These are phyloP conservation scores for Diplodia mutila DNA, from an alignment of 2,329 filamentous ascomycete genomes.

Conservation along the genomic window DNA sequence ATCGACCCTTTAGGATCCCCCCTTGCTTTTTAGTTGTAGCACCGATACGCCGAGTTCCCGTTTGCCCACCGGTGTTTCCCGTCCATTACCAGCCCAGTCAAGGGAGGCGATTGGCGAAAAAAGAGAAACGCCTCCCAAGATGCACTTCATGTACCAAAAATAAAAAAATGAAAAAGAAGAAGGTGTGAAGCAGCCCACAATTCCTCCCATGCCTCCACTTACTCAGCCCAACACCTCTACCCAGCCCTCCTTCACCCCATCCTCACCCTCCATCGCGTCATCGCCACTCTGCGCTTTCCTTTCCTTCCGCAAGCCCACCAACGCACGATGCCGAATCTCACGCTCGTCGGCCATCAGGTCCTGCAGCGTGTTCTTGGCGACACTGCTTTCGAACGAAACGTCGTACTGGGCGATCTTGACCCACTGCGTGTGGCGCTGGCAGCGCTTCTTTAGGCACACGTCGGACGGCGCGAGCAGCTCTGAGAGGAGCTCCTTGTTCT, in stretches of 20 bases:
- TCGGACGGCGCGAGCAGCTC: slow-evolving; percentile 4
- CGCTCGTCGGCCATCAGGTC: slow-evolving; percentile 52
- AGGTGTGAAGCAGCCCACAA: neutral
- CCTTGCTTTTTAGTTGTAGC: neutral
- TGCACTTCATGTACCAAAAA: neutral
- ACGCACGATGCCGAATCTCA: slow-evolving; percentile 49
- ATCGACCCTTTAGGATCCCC: neutral
- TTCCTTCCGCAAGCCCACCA: slow-evolving; percentile 44
- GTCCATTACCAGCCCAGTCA: neutral
- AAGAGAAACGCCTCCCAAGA: neutral
- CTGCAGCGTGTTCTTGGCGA: slow-evolving; percentile 51
- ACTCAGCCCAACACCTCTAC: slow-evolving; percentile 18
- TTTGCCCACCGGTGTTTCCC: neutral
- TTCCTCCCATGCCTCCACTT: neutral
- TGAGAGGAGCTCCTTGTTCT: slow-evolving; percentile 4
- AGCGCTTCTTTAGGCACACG: slow-evolving; percentile 53
- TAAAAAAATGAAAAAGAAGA: neutral
- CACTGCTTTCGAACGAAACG: slow-evolving; percentile 50
- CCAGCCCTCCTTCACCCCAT: slow-evolving; percentile 16
- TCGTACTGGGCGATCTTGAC: slow-evolving; percentile 53
- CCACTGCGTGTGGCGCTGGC: slow-evolving; percentile 54
- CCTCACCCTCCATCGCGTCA: neutral
- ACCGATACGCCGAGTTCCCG: neutral
- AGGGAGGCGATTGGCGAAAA: neutral
- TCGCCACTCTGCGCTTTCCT: neutral